Conservation (phyloP, 1,284 basidiomycete species). For the Puccinia polysora region DNA sequence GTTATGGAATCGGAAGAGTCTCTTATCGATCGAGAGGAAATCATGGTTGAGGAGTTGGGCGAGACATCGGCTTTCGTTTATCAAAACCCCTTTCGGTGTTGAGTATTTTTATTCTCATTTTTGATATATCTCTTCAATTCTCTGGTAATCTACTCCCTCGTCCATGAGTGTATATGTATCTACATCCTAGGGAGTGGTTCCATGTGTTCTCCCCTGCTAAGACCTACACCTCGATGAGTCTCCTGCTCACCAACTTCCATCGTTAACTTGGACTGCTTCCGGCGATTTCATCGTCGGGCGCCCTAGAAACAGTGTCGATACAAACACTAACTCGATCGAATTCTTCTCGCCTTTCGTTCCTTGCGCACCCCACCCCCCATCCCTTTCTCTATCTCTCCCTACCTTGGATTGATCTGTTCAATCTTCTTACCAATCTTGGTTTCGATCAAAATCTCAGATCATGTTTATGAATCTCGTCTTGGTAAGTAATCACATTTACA, state of each 20-base stretch:
- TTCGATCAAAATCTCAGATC: constrained; percentile 19
- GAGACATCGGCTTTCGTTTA: constrained; percentile 19
- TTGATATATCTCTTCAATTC: too few relatives aligned
- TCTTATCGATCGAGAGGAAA: neutral
- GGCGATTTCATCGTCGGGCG: too few relatives aligned
- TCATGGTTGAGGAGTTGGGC: constrained; percentile 23
- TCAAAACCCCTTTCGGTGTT: constrained; percentile 28
- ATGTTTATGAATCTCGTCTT: constrained; percentile 42
- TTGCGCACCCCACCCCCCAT: too few relatives aligned
- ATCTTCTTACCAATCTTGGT: neutral
- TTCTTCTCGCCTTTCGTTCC: too few relatives aligned
- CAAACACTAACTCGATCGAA: too few relatives aligned
- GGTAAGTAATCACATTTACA: constrained; percentile 5
- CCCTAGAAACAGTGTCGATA: too few relatives aligned
- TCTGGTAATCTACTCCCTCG: too few relatives aligned
- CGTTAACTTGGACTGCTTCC: too few relatives aligned
- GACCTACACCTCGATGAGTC: neutral
- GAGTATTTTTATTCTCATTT: neutral
- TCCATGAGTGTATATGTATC: too few relatives aligned
- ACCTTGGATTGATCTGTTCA: neutral
- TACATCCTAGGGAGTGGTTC: too few relatives aligned
- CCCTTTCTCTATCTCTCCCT: too few relatives aligned
- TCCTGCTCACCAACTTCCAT: too few relatives aligned
- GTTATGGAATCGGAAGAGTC: constrained; percentile 1
- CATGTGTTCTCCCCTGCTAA: neutral